These are phyloP conservation scores for Porphyridium purpureum DNA, from an alignment of 23 red algal species.

Conservation along the genomic window DNA sequence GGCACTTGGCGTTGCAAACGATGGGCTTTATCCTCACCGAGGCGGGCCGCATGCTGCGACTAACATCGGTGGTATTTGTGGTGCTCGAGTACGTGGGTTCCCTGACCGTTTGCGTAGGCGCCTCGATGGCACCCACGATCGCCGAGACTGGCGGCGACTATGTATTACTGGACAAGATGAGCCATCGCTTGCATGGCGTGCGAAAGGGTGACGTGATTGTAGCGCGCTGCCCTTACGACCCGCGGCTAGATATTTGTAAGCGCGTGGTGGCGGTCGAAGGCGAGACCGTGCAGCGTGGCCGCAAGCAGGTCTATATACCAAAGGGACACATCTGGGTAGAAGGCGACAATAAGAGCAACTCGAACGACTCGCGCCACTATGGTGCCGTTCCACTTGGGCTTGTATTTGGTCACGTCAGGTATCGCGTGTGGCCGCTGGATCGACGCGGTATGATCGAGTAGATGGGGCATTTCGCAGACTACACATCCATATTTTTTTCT, in stretches of 20 bases:
- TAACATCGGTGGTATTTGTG: no score
- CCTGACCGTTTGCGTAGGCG: not conserved
- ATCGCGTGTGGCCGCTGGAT: constrained; percentile 31
- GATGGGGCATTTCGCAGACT: no score
- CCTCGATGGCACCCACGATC: not conserved
- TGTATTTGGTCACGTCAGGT: constrained; percentile 11
- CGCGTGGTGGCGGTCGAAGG: constrained; percentile 3
- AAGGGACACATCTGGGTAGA: constrained; percentile 55
- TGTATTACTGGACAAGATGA: no score
- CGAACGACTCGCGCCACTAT: constrained; percentile 45
- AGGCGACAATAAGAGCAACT: constrained; percentile 37
- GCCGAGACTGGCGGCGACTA: not conserved
- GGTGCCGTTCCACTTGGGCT: constrained; percentile 53
- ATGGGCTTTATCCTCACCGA: no score
- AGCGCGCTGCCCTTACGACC: constrained; percentile 3
- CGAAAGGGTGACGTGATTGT: constrained; percentile 5
- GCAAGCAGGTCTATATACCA: constrained; percentile 13
- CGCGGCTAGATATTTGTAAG: constrained; percentile 7
- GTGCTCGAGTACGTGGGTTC: no score
- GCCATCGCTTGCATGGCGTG: no score
- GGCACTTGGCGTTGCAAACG: no score
- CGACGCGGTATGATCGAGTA: no score
- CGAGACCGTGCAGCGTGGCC: constrained; percentile 5
- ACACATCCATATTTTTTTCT: no score
- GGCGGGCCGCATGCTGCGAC: no score